Evolutionary conservation across 306 rosid species (phyloP).

Genomic region (Geum urbanum): DNA sequence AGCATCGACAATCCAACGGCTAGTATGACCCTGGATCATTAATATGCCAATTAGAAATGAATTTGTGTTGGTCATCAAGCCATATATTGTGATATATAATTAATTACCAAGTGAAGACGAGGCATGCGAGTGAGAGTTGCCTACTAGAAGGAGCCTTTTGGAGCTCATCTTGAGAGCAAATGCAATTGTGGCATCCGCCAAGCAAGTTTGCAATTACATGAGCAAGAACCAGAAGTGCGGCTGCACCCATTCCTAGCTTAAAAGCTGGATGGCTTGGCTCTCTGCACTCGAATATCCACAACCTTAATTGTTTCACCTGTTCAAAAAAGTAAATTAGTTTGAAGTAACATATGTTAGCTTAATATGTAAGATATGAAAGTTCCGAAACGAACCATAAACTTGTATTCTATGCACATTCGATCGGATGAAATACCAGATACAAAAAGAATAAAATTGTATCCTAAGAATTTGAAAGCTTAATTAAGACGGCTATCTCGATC

Average conservation of each 20-base stretch:
- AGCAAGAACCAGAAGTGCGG: conserved; percentile 53
- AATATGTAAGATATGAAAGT: no score
- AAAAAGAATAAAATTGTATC: no score
- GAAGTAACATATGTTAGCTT: neutral
- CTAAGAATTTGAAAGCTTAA: no score
- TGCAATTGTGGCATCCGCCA: conserved; percentile 73
- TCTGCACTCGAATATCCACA: conserved; percentile 94
- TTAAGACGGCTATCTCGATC: no score
- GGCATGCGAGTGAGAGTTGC: conserved; percentile 69
- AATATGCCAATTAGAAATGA: neutral
- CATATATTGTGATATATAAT: neutral
- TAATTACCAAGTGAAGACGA: conserved; percentile 71
- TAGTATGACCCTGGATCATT: conserved; percentile 54
- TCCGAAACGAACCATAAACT: no score
- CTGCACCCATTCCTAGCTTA: conserved; percentile 75
- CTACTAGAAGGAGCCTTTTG: conserved; percentile 60
- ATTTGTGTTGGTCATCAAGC: neutral
- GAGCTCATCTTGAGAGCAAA: conserved; percentile 79
- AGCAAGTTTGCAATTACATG: conserved; percentile 71
- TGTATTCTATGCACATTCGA: no score
- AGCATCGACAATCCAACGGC: conserved; percentile 74
- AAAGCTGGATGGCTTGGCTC: conserved; percentile 83
- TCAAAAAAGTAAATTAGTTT: neutral
- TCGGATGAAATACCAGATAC: no score
- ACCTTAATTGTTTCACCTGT: conserved; percentile 71